Percentiles rank a stretch among this genome's conserved stretches.
phyloP scores from a whole-genome alignment of 139 green algal genomes.

The Chlamydomonas applanata region DNA sequence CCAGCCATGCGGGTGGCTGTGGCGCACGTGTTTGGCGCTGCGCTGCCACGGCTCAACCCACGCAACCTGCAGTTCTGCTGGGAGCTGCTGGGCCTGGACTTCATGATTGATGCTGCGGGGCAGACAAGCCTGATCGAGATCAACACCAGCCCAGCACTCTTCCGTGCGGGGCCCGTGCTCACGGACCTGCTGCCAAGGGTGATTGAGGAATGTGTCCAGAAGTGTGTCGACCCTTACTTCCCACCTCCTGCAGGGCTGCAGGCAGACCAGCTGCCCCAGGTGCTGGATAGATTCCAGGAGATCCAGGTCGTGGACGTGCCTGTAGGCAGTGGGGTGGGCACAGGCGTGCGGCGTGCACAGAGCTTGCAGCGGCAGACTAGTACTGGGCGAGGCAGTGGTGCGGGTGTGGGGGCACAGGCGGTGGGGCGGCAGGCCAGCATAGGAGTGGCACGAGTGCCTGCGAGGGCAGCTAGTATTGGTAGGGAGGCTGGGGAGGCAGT shows the following conservation, averaged over 20 bases:
- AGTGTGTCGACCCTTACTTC: slow-evolving; percentile 36
- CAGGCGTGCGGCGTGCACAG: no score
- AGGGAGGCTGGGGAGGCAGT: no score
- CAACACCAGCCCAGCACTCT: slow-evolving; percentile 60
- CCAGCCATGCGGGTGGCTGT: slow-evolving; percentile 42
- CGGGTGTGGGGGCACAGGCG: no score
- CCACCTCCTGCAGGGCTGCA: slow-evolving; percentile 20
- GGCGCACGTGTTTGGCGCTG: slow-evolving; percentile 18
- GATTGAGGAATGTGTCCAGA: slow-evolving; percentile 57
- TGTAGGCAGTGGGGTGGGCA: no score
- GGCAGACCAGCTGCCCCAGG: background rate
- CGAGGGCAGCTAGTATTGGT: no score
- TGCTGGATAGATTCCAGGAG: no score
- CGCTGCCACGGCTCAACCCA: slow-evolving; percentile 38
- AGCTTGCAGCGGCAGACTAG: no score
- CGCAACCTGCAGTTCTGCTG: slow-evolving; percentile 34
- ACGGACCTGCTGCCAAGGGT: slow-evolving; percentile 46
- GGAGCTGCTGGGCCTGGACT: slow-evolving; percentile 62
- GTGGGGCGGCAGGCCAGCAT: no score
- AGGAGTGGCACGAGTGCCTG: no score
- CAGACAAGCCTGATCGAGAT: slow-evolving; percentile 56
- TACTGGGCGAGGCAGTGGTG: no score
- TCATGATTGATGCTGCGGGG: slow-evolving; percentile 51
- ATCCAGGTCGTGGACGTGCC: no score
- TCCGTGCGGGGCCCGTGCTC: slow-evolving; percentile 39